Percentiles rank a stretch among this genome's conserved stretches.
These are phyloP conservation scores for Malus asiatica DNA, from an alignment of 306 rosid genomes.

Conservation along the genomic window DNA sequence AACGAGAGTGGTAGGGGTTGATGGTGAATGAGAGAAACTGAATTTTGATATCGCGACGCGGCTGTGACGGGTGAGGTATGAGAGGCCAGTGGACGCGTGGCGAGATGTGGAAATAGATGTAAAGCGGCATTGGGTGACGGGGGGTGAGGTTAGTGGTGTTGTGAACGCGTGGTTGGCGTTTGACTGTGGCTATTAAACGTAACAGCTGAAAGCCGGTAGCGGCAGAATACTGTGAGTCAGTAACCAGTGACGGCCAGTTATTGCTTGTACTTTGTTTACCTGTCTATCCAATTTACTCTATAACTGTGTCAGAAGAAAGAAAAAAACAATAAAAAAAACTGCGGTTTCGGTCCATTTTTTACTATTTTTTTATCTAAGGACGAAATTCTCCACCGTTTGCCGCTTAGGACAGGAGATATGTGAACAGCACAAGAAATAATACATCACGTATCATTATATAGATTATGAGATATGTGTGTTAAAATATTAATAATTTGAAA, in stretches of 20 bases:
- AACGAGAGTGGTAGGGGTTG: not conserved
- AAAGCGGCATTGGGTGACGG: not conserved
- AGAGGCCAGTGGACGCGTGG: not conserved
- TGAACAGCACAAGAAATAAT: too few species aligned
- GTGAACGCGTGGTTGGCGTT: not conserved
- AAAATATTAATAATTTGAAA: too few species aligned
- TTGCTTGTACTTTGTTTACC: not conserved
- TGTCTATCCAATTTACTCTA: too few species aligned
- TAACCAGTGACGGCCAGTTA: not conserved
- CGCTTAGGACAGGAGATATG: too few species aligned
- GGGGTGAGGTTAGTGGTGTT: not conserved
- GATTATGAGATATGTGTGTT: too few species aligned
- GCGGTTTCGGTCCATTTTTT: too few species aligned
- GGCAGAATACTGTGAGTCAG: not conserved
- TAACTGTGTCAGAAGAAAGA: too few species aligned
- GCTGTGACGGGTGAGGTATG: not conserved
- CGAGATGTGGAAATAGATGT: not conserved
- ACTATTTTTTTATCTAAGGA: too few species aligned
- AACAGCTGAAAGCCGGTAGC: not conserved
- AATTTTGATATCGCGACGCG: not conserved
- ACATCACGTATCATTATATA: too few species aligned
- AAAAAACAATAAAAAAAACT: too few species aligned
- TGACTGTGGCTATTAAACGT: not conserved
- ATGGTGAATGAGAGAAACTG: slow-evolving; percentile 5
- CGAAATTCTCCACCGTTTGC: too few species aligned